These are phyloP conservation scores for Xylariaceae sp. DNA, from an alignment of 2,329 filamentous ascomycete species.

Conservation along the genomic window DNA sequence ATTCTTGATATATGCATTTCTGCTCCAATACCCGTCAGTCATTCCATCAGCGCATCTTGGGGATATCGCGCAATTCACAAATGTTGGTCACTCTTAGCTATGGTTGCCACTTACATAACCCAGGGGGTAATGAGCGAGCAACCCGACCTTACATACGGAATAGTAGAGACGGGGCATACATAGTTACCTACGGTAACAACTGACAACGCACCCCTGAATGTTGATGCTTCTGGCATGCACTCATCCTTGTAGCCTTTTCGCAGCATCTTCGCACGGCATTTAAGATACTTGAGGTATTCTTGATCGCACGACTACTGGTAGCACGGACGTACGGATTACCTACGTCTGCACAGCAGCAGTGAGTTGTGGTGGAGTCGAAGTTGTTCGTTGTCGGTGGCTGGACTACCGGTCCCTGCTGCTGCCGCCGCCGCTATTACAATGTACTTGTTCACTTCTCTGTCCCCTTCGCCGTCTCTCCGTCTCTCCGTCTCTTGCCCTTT, in stretches of 20 bases:
- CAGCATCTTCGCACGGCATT: not conserved
- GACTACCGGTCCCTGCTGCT: not conserved
- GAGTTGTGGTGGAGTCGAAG: not conserved
- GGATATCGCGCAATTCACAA: not conserved
- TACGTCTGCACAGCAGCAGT: not conserved
- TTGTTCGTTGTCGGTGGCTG: not conserved
- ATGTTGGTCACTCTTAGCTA: not conserved
- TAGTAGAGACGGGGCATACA: not conserved
- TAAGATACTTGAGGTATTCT: not conserved
- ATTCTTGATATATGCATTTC: too few species aligned
- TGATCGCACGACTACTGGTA: not conserved
- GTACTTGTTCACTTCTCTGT: not conserved
- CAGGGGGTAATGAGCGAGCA: not conserved
- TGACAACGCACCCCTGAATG: slow-evolving; percentile 1
- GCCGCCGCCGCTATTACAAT: too few species aligned
- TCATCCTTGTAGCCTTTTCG: not conserved
- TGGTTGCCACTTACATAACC: not conserved
- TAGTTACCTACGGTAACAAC: not conserved
- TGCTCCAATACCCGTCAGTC: too few species aligned
- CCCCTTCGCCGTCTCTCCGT: not conserved
- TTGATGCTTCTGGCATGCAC: not conserved
- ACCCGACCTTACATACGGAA: not conserved
- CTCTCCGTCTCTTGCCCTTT: too few species aligned
- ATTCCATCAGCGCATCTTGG: too few species aligned
- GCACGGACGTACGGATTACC: too few species aligned